Conservation (phyloP, 2,329 filamentous ascomycete species). For the Pseudodiploospora longispora region DNA sequence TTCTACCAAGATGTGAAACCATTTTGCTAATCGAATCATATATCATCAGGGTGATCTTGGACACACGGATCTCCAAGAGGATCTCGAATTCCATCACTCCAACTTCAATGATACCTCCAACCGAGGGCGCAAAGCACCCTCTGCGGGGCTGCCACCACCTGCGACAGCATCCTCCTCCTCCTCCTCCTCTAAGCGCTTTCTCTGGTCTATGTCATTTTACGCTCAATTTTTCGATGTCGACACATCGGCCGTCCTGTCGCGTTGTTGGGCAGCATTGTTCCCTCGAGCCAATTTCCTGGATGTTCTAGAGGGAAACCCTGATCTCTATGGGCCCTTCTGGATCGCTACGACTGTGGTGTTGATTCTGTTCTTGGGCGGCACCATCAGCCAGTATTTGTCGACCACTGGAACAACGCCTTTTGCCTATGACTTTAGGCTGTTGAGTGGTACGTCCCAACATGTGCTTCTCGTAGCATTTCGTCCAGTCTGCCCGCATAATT, state of each 20-base stretch:
- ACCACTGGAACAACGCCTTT: constrained; percentile 63
- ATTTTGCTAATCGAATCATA: constrained; percentile 12
- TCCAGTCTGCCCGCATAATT: too few species aligned
- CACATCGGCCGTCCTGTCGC: constrained; percentile 76
- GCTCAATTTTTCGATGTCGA: constrained; percentile 98
- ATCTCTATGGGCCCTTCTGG: constrained; percentile 96
- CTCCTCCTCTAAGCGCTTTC: constrained; percentile 66
- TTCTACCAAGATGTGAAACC: too few species aligned
- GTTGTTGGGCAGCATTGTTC: constrained; percentile 83
- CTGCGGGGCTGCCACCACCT: constrained; percentile 49
- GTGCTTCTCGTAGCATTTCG: neutral
- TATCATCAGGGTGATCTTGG: constrained; percentile 80
- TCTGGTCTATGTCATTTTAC: constrained; percentile 92
- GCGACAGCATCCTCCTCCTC: constrained; percentile 41
- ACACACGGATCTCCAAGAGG: constrained; percentile 95
- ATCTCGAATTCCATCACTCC: constrained; percentile 97
- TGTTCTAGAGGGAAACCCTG: constrained; percentile 91
- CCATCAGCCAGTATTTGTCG: constrained; percentile 84
- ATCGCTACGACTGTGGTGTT: constrained; percentile 96
- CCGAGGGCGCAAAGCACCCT: constrained; percentile 39
- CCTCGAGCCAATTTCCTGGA: constrained; percentile 94
- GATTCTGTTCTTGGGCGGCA: constrained; percentile 90
- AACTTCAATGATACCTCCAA: constrained; percentile 60
- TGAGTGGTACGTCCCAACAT: constrained; percentile 57
- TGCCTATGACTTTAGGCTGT: constrained; percentile 80